Evolutionary conservation across 179 eudicot genomes (phyloP), one percentile per base, ranked within the genome.

Genomic region (Silene vulgaris): DNA sequence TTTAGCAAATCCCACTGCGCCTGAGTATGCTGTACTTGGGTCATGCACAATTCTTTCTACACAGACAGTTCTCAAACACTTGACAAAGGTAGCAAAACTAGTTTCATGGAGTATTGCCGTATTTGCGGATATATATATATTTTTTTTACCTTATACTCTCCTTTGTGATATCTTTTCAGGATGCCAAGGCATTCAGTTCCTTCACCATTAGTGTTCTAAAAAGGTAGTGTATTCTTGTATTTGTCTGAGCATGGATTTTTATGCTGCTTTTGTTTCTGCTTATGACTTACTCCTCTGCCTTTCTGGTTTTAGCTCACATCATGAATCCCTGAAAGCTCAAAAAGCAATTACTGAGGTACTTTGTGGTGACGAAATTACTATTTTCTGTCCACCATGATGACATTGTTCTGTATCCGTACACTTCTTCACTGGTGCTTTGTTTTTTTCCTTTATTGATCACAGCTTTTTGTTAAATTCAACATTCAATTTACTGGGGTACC

Each of bases 391-490:
- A 61, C 54, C 19, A 50, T 48, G 21, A 52, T 21, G 29, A 43
- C 35, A 19, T 28, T 3, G 60, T 13, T 45, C 28, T 61, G 20
- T 54, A 29, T 32, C 5, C 45, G n/a, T 19, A 29, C 56, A 40
- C 28, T 20, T 50, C 28, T 2, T 79, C 65, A 60, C 74, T 72
- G 40, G 56, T 57, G 62, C 61, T 73, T 37, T 40, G n/a, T 75
- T 23, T 84, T 65, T 56, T 73, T 30, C 19, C 60, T 69, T 45
- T 29, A 75, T 66, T 76, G 76, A 69, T 73, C 30, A 70, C 94
- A 96, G 99, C 92, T 96, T 73, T 96, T 96, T 81, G 91, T 96
- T 80, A 96, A 96, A 83, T 96, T 87, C 91, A 96, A 96, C 81
- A 93, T 91, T 74, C 83, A 84, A 80, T 96, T 93, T 80, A 80